These are phyloP conservation scores for Apiospora malaysiana DNA, from an alignment of 2,329 filamentous ascomycete genomes.

Conservation along the genomic window DNA sequence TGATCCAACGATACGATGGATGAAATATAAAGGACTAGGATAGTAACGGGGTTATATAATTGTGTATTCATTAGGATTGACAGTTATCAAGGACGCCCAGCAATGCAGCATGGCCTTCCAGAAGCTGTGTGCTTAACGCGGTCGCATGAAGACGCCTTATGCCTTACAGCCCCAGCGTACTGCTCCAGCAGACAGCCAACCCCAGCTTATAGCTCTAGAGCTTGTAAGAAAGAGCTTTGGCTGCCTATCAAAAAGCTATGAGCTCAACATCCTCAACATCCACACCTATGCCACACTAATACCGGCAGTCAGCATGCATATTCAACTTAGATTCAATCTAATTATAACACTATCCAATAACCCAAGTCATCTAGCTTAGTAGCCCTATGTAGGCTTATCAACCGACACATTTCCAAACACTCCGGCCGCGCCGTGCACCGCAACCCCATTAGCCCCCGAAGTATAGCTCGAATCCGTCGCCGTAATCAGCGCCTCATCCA, in stretches of 20 bases:
- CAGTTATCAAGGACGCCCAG: no score
- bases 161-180: no score
- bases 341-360: not conserved
- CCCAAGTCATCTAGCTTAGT: not conserved
- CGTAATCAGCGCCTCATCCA: constrained; percentile 30
- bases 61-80: not conserved
- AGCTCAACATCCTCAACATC: no score
- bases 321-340: not conserved
- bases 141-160: no score
- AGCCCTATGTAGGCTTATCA: constrained; percentile 27
- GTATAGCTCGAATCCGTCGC: constrained; percentile 30
- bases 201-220: no score
- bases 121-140: no score
- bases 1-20: not conserved
- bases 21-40: not conserved
- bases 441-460: constrained; percentile 36
- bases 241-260: no score
- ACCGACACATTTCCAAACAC: constrained; percentile 38
- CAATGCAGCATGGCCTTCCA: no score
- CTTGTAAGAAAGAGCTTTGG: no score
- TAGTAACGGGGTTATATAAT: not conserved
- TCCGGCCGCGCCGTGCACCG: constrained; percentile 29
- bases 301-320: not conserved
- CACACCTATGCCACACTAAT: no score
- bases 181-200: no score